Conservation (phyloP, 257 asterid genomes). For the Primulina eburnea region DNA sequence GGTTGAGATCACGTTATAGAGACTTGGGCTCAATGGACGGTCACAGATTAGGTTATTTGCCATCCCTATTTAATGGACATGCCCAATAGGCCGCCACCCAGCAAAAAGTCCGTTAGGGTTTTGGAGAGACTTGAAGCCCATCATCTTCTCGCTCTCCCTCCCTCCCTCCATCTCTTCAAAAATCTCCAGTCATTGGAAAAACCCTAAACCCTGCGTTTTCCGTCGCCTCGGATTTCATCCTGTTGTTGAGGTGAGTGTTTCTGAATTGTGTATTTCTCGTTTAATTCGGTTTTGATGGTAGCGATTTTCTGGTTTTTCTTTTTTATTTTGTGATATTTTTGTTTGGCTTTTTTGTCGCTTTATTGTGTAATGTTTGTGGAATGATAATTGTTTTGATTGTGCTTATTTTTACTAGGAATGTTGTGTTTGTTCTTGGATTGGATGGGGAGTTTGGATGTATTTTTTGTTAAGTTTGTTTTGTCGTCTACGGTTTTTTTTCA, state of each 20-base stretch:
- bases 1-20: slow-evolving; percentile 9
- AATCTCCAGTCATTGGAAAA: slow-evolving; percentile 16
- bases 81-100: slow-evolving; percentile 35
- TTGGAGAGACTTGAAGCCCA: slow-evolving; percentile 32
- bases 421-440: too few relatives aligned
- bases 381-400: not conserved
- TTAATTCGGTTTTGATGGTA: not conserved
- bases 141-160: slow-evolving; percentile 25
- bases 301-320: not conserved
- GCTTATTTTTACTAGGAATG: too few relatives aligned
- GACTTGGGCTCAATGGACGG: slow-evolving; percentile 5
- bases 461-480: too few relatives aligned
- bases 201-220: slow-evolving; percentile 32
- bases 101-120: slow-evolving; percentile 43
- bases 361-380: not conserved
- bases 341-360: not conserved
- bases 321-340: slow-evolving; percentile 8
- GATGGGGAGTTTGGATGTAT: too few relatives aligned
- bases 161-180: slow-evolving; percentile 16
- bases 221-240: slow-evolving; percentile 15
- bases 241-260: slow-evolving; percentile 28
- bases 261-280: not conserved
- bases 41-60: not conserved
- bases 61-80: slow-evolving; percentile 30
- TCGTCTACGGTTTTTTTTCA: too few relatives aligned